These are phyloP conservation scores for Penicillium longicatenatum DNA, from an alignment of 495 filamentous ascomycete species.

Conservation along the genomic window DNA sequence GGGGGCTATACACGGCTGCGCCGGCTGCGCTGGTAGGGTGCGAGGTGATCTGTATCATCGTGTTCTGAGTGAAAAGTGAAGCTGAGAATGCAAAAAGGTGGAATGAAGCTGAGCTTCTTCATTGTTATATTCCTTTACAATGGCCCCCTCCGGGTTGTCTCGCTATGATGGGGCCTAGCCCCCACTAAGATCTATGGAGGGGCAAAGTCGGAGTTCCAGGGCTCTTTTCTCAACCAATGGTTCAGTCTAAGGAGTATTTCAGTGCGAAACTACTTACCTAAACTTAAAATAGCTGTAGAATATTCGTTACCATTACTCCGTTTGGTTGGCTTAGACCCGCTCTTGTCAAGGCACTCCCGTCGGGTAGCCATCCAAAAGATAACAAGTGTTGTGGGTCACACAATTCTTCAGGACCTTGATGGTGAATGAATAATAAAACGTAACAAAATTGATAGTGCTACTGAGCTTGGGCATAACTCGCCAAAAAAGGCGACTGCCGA, in stretches of 20 bases:
- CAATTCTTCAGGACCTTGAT: background rate
- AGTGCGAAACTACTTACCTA: background rate
- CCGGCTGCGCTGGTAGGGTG: background rate
- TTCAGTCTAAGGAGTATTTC: background rate
- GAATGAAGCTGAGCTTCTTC: background rate
- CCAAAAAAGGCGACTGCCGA: background rate
- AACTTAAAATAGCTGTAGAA: background rate
- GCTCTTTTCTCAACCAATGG: background rate
- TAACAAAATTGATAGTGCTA: background rate
- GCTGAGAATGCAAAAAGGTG: background rate
- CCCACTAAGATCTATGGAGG: background rate
- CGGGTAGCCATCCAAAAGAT: background rate
- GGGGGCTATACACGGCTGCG: background rate
- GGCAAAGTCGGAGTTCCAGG: background rate
- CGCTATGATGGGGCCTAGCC: background rate
- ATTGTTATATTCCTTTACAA: background rate
- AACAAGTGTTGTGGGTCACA: background rate
- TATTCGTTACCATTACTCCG: background rate
- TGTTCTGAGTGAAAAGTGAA: background rate
- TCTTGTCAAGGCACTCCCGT: background rate
- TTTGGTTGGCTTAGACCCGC: background rate
- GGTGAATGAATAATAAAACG: background rate
- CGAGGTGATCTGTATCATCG: background rate
- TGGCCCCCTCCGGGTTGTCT: background rate
- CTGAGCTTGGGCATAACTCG: background rate